A percentile compares a stretch with the other conserved stretches of the same genome.
Conservation (phyloP, 164 flowering plant species). For the Annona squamosa region DNA sequence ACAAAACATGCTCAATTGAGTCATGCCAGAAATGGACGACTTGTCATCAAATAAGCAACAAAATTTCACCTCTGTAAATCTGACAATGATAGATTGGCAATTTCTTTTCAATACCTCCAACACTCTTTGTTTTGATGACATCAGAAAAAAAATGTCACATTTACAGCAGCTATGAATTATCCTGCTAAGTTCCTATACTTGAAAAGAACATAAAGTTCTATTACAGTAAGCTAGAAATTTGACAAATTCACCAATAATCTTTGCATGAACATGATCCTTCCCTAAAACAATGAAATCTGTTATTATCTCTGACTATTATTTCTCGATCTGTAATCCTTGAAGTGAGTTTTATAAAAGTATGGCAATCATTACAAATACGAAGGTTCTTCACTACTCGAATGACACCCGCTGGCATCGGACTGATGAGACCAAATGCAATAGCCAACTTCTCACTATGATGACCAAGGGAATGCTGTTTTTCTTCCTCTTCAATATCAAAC, state of each 20-base stretch:
- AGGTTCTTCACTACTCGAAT: slow-evolving; percentile 28
- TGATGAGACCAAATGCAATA: slow-evolving; percentile 26
- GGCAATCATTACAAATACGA: slow-evolving; percentile 30
- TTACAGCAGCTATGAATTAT: too few species aligned
- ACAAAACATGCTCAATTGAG: too few species aligned
- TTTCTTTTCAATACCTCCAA: too few species aligned
- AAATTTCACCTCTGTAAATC: too few species aligned
- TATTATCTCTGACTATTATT: slow-evolving; percentile 25
- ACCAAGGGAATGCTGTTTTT: slow-evolving; percentile 27
- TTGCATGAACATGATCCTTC: slow-evolving; percentile 31
- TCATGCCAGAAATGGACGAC: too few species aligned
- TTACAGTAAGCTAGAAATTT: not conserved
- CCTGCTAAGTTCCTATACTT: too few species aligned
- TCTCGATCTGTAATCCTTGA: slow-evolving; percentile 22
- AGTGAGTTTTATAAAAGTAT: slow-evolving; percentile 24
- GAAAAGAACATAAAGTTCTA: not conserved
- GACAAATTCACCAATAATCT: slow-evolving; percentile 25
- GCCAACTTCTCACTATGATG: slow-evolving; percentile 34
- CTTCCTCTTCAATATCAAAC: slow-evolving; percentile 31
- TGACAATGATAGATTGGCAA: too few species aligned
- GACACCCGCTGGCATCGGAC: slow-evolving; percentile 3
- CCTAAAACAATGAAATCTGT: slow-evolving; percentile 24
- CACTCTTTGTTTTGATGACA: too few species aligned
- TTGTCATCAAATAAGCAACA: too few species aligned
- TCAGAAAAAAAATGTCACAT: too few species aligned